Percentiles rank a stretch among this genome's conserved stretches.
Conservation (phyloP, 768 basidiomycete genomes). For the Krasilnikovozyma curviuscula region DNA sequence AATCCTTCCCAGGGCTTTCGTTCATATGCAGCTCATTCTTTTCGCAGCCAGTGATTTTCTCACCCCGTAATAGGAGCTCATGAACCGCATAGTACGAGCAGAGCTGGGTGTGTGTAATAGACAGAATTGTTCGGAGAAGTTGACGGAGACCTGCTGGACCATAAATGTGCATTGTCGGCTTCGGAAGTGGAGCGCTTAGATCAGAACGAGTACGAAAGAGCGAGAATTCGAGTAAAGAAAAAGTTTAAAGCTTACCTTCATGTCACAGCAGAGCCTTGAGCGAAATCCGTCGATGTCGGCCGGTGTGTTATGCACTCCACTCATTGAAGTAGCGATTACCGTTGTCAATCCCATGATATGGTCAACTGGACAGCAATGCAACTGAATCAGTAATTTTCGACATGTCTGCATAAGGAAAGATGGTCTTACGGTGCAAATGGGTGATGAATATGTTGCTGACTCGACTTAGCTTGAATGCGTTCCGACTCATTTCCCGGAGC, state of each 20-base stretch:
- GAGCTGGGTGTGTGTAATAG: constrained; percentile 44
- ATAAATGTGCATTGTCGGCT: constrained; percentile 50
- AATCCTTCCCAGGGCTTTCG: constrained; percentile 45
- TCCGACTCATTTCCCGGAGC: constrained; percentile 45
- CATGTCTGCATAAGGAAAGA: not conserved
- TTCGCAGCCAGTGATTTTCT: constrained; percentile 31
- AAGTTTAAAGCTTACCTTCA: not conserved
- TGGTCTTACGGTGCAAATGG: constrained; percentile 52
- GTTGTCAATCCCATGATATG: constrained; percentile 58
- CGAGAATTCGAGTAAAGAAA: no score
- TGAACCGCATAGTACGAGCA: constrained; percentile 53
- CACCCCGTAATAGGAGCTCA: constrained; percentile 46
- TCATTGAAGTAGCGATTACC: constrained; percentile 44
- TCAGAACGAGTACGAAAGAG: not conserved
- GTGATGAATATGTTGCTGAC: constrained; percentile 60
- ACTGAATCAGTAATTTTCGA: not conserved
- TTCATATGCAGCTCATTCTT: constrained; percentile 37
- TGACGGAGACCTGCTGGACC: constrained; percentile 59
- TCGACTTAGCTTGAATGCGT: constrained; percentile 44
- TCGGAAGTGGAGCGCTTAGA: not conserved
- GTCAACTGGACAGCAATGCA: constrained; percentile 33
- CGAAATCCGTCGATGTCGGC: constrained; percentile 6
- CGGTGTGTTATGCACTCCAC: constrained; percentile 34
- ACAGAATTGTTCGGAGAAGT: constrained; percentile 51
- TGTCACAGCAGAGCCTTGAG: not conserved